Conservation (phyloP, 257 asterid genomes). For the Solanum arcanum region DNA sequence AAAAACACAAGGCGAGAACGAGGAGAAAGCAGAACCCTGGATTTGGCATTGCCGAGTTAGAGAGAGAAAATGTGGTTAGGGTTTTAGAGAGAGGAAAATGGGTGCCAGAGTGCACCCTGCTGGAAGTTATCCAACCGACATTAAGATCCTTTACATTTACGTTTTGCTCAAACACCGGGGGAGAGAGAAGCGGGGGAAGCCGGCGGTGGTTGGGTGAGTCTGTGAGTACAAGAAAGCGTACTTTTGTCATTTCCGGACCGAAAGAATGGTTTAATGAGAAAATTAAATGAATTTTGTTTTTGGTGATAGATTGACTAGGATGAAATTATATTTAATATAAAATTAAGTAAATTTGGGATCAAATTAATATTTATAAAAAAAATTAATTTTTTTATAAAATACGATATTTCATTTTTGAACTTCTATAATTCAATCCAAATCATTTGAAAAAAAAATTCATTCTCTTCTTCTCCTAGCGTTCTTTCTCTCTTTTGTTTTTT, state of each 20-base stretch:
- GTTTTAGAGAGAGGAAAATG: neutral
- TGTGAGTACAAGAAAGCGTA: neutral
- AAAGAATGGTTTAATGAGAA: neutral
- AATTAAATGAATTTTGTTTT: too few relatives aligned
- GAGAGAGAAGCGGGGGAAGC: neutral
- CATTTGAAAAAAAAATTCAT: too few relatives aligned
- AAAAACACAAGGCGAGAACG: constrained; percentile 3
- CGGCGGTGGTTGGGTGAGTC: neutral
- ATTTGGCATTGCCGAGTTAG: constrained; percentile 5
- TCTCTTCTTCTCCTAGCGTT: too few relatives aligned
- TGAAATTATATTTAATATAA: too few relatives aligned
- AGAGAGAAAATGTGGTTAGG: neutral
- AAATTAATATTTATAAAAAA: too few relatives aligned
- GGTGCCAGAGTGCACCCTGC: neutral
- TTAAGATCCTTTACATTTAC: neutral
- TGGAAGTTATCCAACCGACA: neutral
- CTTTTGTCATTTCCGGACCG: neutral
- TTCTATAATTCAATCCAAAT: too few relatives aligned
- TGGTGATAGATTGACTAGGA: too few relatives aligned
- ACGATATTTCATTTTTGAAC: too few relatives aligned
- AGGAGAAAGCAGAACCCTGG: constrained; percentile 13
- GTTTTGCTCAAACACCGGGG: neutral
- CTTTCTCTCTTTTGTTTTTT: too few relatives aligned
- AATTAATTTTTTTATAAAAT: too few relatives aligned
- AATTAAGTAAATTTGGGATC: too few relatives aligned